These are phyloP conservation scores for Tulasnella sp. DNA, from an alignment of 768 basidiomycete species.

Conservation along the genomic window DNA sequence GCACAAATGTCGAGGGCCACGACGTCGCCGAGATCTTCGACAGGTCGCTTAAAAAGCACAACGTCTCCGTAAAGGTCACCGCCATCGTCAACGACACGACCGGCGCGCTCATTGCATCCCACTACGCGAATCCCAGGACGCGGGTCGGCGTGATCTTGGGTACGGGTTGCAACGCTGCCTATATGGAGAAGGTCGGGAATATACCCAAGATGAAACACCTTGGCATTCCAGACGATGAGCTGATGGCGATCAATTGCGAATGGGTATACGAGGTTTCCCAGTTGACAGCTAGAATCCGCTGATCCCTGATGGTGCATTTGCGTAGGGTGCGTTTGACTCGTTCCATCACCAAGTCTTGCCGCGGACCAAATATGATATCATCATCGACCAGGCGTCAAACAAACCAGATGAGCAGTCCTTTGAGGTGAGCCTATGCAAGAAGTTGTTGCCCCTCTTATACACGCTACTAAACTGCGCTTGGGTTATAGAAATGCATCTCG, in stretches of 20 bases:
- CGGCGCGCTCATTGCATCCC: constrained; percentile 91
- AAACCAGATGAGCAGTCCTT: constrained; percentile 94
- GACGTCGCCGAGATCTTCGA: constrained; percentile 94
- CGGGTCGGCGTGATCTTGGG: constrained; percentile 96
- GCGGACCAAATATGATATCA: constrained; percentile 85
- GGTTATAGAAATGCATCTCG: constrained; percentile 78
- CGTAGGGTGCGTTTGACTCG: constrained; percentile 92
- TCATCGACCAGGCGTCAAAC: constrained; percentile 89
- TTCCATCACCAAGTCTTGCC: constrained; percentile 91
- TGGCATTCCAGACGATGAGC: constrained; percentile 42
- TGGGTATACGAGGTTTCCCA: constrained; percentile 47
- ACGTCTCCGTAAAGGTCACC: constrained; percentile 71
- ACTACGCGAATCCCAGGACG: constrained; percentile 84
- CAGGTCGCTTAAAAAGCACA: constrained; percentile 59
- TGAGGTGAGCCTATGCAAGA: constrained; percentile 41
- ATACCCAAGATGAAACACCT: constrained; percentile 77
- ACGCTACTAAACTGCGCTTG: neutral
- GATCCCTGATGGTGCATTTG: neutral
- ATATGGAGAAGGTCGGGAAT: constrained; percentile 81
- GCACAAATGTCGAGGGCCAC: constrained; percentile 78
- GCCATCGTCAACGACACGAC: constrained; percentile 98
- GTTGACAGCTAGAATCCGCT: neutral
- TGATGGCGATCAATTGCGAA: constrained; percentile 97
- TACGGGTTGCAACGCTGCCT: constrained; percentile 96
- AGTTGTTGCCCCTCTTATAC: no score